These are phyloP conservation scores for Pisolithus albus DNA, from an alignment of 768 basidiomycete genomes.

Conservation along the genomic window DNA sequence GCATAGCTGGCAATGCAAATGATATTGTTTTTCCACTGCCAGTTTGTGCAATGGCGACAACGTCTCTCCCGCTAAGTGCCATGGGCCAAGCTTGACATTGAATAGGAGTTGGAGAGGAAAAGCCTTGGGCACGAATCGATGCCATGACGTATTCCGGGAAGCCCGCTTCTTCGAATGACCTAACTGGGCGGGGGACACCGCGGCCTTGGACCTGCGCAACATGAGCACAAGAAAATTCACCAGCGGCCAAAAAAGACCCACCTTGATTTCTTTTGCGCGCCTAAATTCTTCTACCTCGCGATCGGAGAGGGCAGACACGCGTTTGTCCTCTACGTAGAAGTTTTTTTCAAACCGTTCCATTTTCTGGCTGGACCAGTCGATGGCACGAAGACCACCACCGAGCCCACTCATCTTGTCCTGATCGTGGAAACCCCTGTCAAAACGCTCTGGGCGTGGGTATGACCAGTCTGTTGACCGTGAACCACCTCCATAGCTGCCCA, in stretches of 20 bases:
- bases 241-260: slow-evolving; percentile 21
- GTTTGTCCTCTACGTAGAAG: slow-evolving; percentile 90
- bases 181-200: slow-evolving; percentile 82
- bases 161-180: slow-evolving; percentile 87
- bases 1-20: slow-evolving; percentile 97
- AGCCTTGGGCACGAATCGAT: slow-evolving; percentile 92
- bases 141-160: slow-evolving; percentile 96
- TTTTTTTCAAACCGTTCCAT: slow-evolving; percentile 94
- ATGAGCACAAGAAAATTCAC: slow-evolving; percentile 3
- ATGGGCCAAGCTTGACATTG: slow-evolving; percentile 99
- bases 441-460: slow-evolving; percentile 27
- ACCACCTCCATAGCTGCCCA: slow-evolving; percentile 32
- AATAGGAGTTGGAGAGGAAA: slow-evolving; percentile 85
- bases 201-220: slow-evolving; percentile 72
- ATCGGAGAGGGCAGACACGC: slow-evolving; percentile 69
- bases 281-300: slow-evolving; percentile 87
- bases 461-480: slow-evolving; percentile 34
- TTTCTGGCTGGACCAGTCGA: slow-evolving; percentile 77
- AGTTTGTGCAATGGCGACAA: slow-evolving; percentile 96
- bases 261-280: slow-evolving; percentile 80
- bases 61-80: slow-evolving; percentile 90
- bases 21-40: slow-evolving; percentile 98
- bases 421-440: slow-evolving; percentile 24
- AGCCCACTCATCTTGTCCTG: slow-evolving; percentile 71
- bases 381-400: slow-evolving; percentile 71